Evolutionary conservation across 2,329 filamentous ascomycete genomes (phyloP).

Genomic region (Ophiocordyceps camponoti-leonardi): DNA sequence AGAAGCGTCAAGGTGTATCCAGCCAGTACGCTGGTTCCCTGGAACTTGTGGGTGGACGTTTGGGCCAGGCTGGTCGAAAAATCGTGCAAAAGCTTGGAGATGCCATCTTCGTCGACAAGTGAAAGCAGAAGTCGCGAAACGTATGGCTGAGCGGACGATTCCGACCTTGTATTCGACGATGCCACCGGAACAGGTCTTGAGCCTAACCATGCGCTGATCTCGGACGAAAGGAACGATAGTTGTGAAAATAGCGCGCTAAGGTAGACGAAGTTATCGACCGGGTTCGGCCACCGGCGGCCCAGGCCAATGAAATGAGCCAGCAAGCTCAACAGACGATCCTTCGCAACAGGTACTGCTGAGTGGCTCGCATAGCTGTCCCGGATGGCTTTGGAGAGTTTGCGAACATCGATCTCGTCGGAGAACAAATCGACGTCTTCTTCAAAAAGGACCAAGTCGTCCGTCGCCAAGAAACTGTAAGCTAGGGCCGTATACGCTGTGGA

Average conservation of each 20-base stretch:
- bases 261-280: conserved; percentile 20
- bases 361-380: conserved; percentile 14
- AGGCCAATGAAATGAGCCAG: conserved; percentile 50
- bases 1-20: conserved; percentile 77
- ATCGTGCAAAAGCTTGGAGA: conserved; percentile 29
- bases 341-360: conserved; percentile 9
- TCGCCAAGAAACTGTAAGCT: conserved; percentile 20
- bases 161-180: conserved; percentile 5
- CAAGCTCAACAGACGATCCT: conserved; percentile 39
- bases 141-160: conserved; percentile 30
- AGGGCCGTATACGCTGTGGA: conserved; percentile 16
- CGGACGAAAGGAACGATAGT: conserved; percentile 30
- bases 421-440: conserved; percentile 20
- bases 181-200: conserved; percentile 4
- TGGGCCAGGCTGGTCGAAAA: conserved; percentile 14
- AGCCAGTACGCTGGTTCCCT: conserved; percentile 48
- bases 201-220: conserved; percentile 29
- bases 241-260: conserved; percentile 36
- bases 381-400: conserved; percentile 24
- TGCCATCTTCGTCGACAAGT: conserved; percentile 58
- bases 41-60: conserved; percentile 14
- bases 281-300: conserved; percentile 20
- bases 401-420: conserved; percentile 18
- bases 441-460: conserved; percentile 19
- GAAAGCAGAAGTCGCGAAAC: conserved; percentile 49